These are phyloP conservation scores for Penicillium sp. DNA, from an alignment of 2,329 filamentous ascomycete species.

Conservation along the genomic window DNA sequence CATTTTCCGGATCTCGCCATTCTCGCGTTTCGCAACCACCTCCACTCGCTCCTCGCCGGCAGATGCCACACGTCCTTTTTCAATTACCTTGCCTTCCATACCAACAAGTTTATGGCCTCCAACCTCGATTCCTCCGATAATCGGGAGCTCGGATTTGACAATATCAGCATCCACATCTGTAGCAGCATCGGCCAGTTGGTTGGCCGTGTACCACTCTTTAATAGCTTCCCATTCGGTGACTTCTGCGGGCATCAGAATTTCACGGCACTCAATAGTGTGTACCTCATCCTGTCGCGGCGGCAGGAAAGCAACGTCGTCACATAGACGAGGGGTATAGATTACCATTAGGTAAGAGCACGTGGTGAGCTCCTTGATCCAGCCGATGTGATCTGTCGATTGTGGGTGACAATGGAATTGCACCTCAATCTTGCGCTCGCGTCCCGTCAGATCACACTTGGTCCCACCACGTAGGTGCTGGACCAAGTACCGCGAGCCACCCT, in stretches of 20 bases:
- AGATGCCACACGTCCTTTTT: constrained; percentile 57
- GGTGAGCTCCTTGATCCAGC: constrained; percentile 88
- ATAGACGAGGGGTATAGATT: constrained; percentile 82
- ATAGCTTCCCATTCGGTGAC: constrained; percentile 48
- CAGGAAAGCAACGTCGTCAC: constrained; percentile 80
- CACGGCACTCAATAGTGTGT: constrained; percentile 72
- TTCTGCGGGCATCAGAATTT: constrained; percentile 62
- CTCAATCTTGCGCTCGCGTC: constrained; percentile 76
- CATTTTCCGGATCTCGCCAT: constrained; percentile 61
- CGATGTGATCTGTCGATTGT: constrained; percentile 71
- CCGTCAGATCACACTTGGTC: constrained; percentile 82
- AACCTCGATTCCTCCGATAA: constrained; percentile 59
- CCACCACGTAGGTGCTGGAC: constrained; percentile 78
- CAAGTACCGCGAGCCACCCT: constrained; percentile 80
- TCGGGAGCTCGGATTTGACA: constrained; percentile 30
- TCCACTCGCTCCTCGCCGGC: constrained; percentile 49
- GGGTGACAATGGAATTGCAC: constrained; percentile 77
- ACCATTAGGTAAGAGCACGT: constrained; percentile 94
- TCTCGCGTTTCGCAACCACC: constrained; percentile 55
- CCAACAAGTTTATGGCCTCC: constrained; percentile 58
- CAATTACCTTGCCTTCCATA: constrained; percentile 55
- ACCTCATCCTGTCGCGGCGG: constrained; percentile 75
- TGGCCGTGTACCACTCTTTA: constrained; percentile 32
- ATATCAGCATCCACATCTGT: constrained; percentile 6
- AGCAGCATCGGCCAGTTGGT: constrained; percentile 35